A percentile compares a stretch with the other conserved stretches of the same genome.
phyloP scores from a whole-genome alignment of 495 filamentous ascomycete species.

The Glarea lozoyensis region DNA sequence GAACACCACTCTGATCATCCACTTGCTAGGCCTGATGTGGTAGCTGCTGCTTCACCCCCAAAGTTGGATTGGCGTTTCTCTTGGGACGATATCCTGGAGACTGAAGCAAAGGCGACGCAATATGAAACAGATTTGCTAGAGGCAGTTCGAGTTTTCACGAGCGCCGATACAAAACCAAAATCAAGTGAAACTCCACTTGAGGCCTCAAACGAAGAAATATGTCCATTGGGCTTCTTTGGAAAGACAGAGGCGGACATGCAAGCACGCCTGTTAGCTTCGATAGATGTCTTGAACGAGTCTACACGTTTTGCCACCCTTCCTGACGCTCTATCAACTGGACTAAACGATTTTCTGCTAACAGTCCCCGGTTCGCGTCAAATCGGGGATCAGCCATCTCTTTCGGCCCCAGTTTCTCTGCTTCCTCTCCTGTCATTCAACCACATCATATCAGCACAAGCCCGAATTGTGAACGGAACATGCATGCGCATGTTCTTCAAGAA shows the following conservation, averaged over 20 bases:
- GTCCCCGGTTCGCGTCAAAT: not conserved
- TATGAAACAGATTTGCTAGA: slow-evolving; percentile 49
- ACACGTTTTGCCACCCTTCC: not conserved
- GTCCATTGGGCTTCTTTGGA: slow-evolving; percentile 33
- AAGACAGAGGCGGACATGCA: slow-evolving; percentile 39
- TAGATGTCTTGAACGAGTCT: slow-evolving; percentile 31
- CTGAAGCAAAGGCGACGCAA: slow-evolving; percentile 49
- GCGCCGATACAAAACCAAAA: not conserved
- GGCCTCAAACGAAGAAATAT: not conserved
- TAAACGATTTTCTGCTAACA: slow-evolving; percentile 8
- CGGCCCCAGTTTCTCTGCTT: slow-evolving; percentile 62
- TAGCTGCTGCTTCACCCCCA: slow-evolving; percentile 40
- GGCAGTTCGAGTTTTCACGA: slow-evolving; percentile 25
- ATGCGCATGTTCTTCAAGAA: slow-evolving; percentile 72
- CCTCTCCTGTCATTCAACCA: slow-evolving; percentile 70
- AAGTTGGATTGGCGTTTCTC: slow-evolving; percentile 63
- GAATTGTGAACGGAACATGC: slow-evolving; percentile 65
- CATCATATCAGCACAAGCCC: slow-evolving; percentile 62
- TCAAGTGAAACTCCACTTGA: too few relatives aligned
- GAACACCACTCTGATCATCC: slow-evolving; percentile 71
- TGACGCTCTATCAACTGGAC: slow-evolving; percentile 6
- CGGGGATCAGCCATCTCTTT: slow-evolving; percentile 26
- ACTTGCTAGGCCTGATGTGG: slow-evolving; percentile 42
- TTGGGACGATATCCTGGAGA: slow-evolving; percentile 61
- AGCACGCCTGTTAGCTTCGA: slow-evolving; percentile 39